Percentiles rank a stretch among this genome's conserved stretches.
These are phyloP conservation scores for Eremomyces bilateralis DNA, from an alignment of 495 filamentous ascomycete genomes.

Conservation along the genomic window DNA sequence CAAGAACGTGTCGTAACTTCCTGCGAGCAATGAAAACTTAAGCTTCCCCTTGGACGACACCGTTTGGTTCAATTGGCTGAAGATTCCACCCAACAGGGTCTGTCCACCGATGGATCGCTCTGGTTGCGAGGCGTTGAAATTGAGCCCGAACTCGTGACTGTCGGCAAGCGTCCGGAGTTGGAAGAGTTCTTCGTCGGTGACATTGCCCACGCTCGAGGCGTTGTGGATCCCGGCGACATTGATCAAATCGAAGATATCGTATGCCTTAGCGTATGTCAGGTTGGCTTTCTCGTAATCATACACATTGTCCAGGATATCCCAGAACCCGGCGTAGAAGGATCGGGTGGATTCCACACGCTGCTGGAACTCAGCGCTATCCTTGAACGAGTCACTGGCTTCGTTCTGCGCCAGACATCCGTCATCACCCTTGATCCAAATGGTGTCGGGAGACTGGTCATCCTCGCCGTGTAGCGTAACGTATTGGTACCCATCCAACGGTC, in stretches of 20 bases:
- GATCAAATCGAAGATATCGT: slow-evolving; percentile 49
- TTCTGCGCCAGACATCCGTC: slow-evolving; percentile 7
- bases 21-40: slow-evolving; percentile 45
- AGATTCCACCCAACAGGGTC: slow-evolving; percentile 39
- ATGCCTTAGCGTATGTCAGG: slow-evolving; percentile 25
- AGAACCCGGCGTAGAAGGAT: not conserved
- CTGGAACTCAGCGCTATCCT: not conserved
- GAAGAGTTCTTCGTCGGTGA: slow-evolving; percentile 28
- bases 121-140: slow-evolving; percentile 33
- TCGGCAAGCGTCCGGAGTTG: slow-evolving; percentile 44
- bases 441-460: not conserved
- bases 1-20: slow-evolving; percentile 46
- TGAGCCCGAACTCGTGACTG: slow-evolving; percentile 39
- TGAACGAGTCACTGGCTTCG: slow-evolving; percentile 8
- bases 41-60: slow-evolving; percentile 19
- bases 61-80: slow-evolving; percentile 31
- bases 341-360: not conserved
- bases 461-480: not conserved
- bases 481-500: not conserved
- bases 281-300: not conserved
- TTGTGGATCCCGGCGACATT: slow-evolving; percentile 59
- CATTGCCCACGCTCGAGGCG: slow-evolving; percentile 24
- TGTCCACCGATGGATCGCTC: slow-evolving; percentile 43
- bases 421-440: not conserved
- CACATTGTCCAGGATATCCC: not conserved